phyloP scores from a whole-genome alignment of 2,329 filamentous ascomycete species.

The Rhytidhysteron rufulum region DNA sequence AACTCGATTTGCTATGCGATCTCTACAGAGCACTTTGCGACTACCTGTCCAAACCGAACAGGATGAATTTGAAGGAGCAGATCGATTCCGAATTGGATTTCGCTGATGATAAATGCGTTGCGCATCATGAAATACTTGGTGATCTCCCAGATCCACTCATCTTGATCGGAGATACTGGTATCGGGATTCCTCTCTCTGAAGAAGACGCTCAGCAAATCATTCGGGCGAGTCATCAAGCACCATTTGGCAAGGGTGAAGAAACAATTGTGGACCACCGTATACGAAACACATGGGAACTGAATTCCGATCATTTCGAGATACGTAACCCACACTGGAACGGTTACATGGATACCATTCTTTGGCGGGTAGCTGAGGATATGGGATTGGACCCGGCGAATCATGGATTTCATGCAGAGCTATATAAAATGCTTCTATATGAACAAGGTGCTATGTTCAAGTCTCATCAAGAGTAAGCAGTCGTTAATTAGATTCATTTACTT shows the following conservation, averaged over 20 bases:
- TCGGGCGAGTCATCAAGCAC: constrained; percentile 15
- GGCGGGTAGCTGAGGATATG: background rate
- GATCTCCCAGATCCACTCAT: background rate
- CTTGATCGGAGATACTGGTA: background rate
- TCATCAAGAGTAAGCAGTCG: constrained; percentile 35
- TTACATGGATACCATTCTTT: background rate
- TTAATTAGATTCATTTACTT: background rate
- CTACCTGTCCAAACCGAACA: too few relatives aligned
- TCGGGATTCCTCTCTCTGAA: background rate
- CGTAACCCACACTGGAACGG: constrained; percentile 18
- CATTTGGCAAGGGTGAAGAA: constrained; percentile 26
- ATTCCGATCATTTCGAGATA: constrained; percentile 17
- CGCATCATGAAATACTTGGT: background rate
- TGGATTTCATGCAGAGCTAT: constrained; percentile 6
- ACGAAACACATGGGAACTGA: constrained; percentile 29
- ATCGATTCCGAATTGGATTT: background rate
- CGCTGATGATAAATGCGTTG: background rate
- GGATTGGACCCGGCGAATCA: constrained; percentile 1
- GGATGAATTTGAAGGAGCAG: too few relatives aligned
- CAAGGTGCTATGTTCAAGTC: constrained; percentile 47
- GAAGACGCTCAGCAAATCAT: constrained; percentile 11
- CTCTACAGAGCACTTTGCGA: too few relatives aligned
- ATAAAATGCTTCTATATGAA: constrained; percentile 42
- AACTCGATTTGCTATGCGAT: too few relatives aligned
- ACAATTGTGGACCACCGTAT: constrained; percentile 27